Base-by-base conservation (phyloP, 768 basidiomycete species). In the Coprinellus micaceus region DNA sequence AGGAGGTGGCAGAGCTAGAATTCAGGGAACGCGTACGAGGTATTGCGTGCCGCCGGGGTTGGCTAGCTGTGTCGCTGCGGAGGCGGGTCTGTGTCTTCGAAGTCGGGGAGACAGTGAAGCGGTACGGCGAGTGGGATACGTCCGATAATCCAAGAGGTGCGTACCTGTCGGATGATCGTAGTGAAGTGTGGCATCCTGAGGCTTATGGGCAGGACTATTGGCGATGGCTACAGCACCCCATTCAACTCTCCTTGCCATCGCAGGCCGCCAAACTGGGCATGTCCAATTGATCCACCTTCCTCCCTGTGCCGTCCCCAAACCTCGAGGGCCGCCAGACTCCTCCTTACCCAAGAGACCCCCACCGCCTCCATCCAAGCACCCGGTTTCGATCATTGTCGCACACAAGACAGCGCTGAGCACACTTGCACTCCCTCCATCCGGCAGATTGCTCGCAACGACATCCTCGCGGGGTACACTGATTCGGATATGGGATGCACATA, bases 251-350 rank as follows among this genome's bases (percentile, higher is more conserved):
- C 79, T 96, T 17, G 88, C 83, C 1, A 89, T 92, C 57, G 89
- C 93, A 39, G 94, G 91, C 9, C 83, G 85, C 41, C 91, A 95
- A 68, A 79, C 83, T 58, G 94, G 94, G 0, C 93, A 96, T 69
- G 89, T 95, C 2, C 93, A 94, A 53, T 74, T 96, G 21, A 76
- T 94, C 24, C 91, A 91, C 65, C 80, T 96, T 10, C 89, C 93
- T 0, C 90, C 88, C 0, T 92, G 91, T 73, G 73, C 78, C 17
- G 78, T 83, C 2, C 84, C 88, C 21, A 69, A 76, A 11, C 77
- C 81, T 11, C 69, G 73, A 36, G 83, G 79, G 4, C 86, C 86
- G 1, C 85, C 84, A 9, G 71, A 81, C 2, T 72, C 84, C 3
- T 65, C 74, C 0, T 77, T 73, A 25, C 78, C 79, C 40, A 78